Conservation (phyloP, 176 grass and related monocot species). For the Eragrostis nindensis region DNA sequence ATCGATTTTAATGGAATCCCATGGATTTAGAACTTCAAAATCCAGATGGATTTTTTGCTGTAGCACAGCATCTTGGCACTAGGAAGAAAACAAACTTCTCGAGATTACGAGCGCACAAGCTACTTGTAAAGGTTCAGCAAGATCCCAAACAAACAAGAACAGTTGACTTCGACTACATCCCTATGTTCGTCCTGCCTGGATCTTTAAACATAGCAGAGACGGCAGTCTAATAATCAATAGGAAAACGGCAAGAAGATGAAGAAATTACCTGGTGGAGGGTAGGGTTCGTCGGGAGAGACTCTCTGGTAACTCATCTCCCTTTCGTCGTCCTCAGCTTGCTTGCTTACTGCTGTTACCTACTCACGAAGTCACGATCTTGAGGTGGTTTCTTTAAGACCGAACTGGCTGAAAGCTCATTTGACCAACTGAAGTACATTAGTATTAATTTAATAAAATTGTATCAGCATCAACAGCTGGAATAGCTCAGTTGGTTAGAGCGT, state of each 20-base stretch:
- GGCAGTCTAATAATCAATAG: not conserved
- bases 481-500: conserved; percentile 97
- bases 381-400: not conserved
- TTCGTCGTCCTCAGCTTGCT: not conserved
- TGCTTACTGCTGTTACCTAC: not conserved
- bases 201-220: not conserved
- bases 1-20: not conserved
- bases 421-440: too few relatives aligned
- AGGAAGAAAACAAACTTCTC: not conserved
- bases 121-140: not conserved
- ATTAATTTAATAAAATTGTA: too few relatives aligned
- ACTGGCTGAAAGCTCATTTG: too few relatives aligned
- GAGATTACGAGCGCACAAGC: not conserved
- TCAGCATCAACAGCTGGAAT: conserved; percentile 46
- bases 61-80: not conserved
- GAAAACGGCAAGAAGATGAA: not conserved
- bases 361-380: not conserved
- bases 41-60: not conserved
- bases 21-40: not conserved
- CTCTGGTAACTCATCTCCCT: conserved; percentile 43
- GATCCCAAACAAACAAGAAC: conserved; percentile 1
- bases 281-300: conserved; percentile 25
- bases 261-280: conserved; percentile 49
- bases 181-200: not conserved
- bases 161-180: not conserved